These are phyloP conservation scores for Aspergillus taichungensis DNA, from an alignment of 495 filamentous ascomycete genomes.

Conservation along the genomic window DNA sequence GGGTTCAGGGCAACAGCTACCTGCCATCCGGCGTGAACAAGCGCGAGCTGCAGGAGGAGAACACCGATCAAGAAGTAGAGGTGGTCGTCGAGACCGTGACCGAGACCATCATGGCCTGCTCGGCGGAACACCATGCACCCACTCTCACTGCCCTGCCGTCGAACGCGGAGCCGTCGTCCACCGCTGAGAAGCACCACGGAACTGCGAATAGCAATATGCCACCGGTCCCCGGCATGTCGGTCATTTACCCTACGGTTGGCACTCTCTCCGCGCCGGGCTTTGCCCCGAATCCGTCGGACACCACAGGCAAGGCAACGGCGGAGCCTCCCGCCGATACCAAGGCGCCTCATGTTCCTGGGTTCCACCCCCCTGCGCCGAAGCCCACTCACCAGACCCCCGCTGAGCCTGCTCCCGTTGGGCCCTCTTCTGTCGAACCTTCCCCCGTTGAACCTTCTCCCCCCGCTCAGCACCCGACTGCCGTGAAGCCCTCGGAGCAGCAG, in stretches of 20 bases:
- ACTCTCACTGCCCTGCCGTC: background rate
- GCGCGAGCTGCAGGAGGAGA: constrained; percentile 13
- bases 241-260: too few species aligned
- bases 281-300: background rate
- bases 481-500: background rate
- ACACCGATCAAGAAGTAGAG: too few species aligned
- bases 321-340: too few species aligned
- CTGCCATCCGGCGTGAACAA: constrained; percentile 21
- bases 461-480: background rate
- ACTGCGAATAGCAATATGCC: too few species aligned
- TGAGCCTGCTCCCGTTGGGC: background rate
- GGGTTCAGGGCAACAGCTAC: constrained; percentile 68
- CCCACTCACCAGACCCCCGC: background rate
- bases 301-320: background rate
- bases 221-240: too few species aligned
- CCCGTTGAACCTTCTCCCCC: background rate
- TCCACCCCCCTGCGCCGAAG: constrained; percentile 1
- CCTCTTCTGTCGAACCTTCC: background rate
- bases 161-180: too few species aligned
- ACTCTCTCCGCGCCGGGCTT: background rate
- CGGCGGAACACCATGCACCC: background rate
- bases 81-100: constrained; percentile 14
- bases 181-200: too few species aligned
- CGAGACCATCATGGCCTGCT: constrained; percentile 18
- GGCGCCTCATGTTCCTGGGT: background rate